Evolutionary conservation across 768 basidiomycete genomes (phyloP), one percentile per base, ranked within the genome.

Genomic region (Suillus bovinus): DNA sequence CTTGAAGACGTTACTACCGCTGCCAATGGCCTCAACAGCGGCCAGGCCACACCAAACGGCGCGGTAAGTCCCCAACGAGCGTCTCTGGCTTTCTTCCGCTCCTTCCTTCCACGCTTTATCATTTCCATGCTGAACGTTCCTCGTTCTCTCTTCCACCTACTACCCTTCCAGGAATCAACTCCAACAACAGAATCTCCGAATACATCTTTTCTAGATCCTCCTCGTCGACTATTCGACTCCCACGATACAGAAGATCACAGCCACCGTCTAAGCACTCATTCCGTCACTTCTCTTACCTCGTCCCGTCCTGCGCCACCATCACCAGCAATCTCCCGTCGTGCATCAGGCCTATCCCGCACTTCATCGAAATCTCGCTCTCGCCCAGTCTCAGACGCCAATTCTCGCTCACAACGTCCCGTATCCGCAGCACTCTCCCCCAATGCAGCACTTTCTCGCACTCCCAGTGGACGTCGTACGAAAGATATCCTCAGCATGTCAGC

Each of bases 271-370:
- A 72, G 72, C 62, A 62, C 64, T 0, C 71, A 68, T 20, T 74
- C 72, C 8, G 59, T 64, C 13, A 70, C 53, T 50, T 78, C 73
- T 56, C 82, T 78, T 64, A 77, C 77, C 0, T 80, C 82, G 14
- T 80, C 80, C 0, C 84, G 87, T 5, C 86, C 85, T 38, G 87
- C 87, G 0, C 87, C 87, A 0, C 83, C 83, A 5, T 87, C 85
- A 2, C 87, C 86, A 17, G 83, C 79, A 0, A 61, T 78, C 5
- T 85, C 84, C 0, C 80, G 84, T 39, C 63, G 76, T 61, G 58
- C 74, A 54, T 81, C 81, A 13, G 68, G 70, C 11, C 52, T 71
- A 8, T 73, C 72, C 5, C 72, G 72, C 14, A 10, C 65, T 0
- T 70, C 73, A 8, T 75, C 66, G 16, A 62, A 41, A 24, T 61